phyloP scores from a whole-genome alignment of 2,329 filamentous ascomycete species.

The Lasiodiplodia citricola region DNA sequence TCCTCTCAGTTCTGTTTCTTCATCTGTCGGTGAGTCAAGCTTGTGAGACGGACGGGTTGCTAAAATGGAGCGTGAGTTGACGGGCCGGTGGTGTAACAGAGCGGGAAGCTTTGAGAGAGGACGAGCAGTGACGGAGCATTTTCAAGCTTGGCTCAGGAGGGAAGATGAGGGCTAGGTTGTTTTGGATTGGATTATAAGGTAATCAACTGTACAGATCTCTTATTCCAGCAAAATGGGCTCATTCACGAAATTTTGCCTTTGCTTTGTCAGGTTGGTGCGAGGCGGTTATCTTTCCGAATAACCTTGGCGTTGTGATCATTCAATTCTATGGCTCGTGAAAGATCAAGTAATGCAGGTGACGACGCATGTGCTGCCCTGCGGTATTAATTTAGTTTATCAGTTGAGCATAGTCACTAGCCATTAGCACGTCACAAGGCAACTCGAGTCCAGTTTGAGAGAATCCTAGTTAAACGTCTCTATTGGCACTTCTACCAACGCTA shows the following conservation, averaged over 20 bases:
- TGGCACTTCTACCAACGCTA: too few species aligned
- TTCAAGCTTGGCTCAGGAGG: background rate
- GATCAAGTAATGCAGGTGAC: background rate
- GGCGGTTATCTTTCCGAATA: background rate
- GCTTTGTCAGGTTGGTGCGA: background rate
- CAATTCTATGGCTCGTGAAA: background rate
- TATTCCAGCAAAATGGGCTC: background rate
- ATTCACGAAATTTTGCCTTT: background rate
- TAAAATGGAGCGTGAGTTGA: background rate
- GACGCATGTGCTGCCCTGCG: background rate
- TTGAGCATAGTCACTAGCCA: background rate
- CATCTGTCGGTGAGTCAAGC: background rate
- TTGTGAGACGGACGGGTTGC: background rate
- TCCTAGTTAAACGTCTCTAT: too few species aligned
- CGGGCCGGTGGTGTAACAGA: background rate
- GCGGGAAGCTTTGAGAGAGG: background rate
- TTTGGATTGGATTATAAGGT: background rate
- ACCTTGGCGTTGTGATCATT: background rate
- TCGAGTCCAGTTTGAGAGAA: too few species aligned
- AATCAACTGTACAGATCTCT: background rate
- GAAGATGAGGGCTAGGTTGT: background rate
- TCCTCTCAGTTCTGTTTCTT: background rate
- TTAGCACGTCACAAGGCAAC: background rate
- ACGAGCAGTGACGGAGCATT: background rate
- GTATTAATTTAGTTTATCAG: background rate